Percentiles rank a stretch among this genome's conserved stretches.
Evolutionary conservation across 257 asterid genomes (phyloP).

Genomic region (Solanum infundibuliforme): DNA sequence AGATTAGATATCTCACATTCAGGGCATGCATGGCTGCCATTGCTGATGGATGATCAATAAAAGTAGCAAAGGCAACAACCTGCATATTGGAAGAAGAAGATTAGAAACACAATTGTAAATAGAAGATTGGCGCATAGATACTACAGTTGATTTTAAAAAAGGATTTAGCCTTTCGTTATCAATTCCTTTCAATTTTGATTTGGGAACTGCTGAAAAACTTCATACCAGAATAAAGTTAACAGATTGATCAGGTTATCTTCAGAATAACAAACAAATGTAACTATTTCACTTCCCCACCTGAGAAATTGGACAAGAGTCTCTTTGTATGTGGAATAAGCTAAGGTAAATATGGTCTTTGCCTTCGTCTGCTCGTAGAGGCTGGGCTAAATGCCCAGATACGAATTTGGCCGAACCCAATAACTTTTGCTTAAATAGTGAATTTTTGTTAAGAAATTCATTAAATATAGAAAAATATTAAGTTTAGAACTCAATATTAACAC

Average conservation of each 20-base stretch:
- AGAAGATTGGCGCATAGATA: neutral
- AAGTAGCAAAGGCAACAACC: slow-evolving; percentile 98
- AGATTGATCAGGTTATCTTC: neutral
- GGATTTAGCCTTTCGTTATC: neutral
- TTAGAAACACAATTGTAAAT: neutral
- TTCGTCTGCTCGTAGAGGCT: neutral
- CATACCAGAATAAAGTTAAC: neutral
- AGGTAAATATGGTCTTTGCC: neutral
- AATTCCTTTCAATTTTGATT: neutral
- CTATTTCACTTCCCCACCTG: neutral
- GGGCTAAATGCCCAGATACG: neutral
- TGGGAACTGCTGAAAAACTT: neutral
- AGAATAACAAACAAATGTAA: neutral
- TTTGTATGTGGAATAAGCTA: neutral
- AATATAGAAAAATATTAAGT: neutral
- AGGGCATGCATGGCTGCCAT: slow-evolving; percentile 73
- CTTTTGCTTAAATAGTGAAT: neutral
- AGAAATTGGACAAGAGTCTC: neutral
- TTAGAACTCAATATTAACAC: neutral
- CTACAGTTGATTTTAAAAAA: neutral
- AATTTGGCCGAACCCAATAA: neutral
- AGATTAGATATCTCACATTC: slow-evolving; percentile 46
- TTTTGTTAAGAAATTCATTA: neutral
- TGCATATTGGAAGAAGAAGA: slow-evolving; percentile 14
- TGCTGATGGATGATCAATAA: slow-evolving; percentile 81